These are phyloP conservation scores for Ophiocytium majus DNA, from an alignment of 352 stramenopile genomes.

Conservation along the genomic window DNA sequence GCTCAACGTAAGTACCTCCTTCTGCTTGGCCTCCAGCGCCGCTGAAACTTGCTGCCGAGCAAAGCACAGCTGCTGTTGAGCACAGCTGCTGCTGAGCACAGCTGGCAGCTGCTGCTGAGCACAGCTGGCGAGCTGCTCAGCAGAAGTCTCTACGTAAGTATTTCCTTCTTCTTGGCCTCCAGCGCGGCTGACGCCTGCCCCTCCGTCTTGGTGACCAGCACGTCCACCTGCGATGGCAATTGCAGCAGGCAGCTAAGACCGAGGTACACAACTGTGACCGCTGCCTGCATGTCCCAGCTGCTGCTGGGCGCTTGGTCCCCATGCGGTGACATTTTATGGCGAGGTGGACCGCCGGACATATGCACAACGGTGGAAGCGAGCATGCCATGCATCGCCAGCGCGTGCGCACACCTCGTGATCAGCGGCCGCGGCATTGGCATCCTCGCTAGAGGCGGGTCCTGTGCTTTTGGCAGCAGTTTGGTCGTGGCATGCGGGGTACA, in stretches of 20 bases:
- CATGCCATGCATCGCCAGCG: no score
- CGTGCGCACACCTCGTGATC: no score
- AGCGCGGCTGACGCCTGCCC: background rate
- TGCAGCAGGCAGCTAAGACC: background rate
- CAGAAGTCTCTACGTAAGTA: no score
- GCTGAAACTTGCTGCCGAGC: background rate
- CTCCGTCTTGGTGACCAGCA: background rate
- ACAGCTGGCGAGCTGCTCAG: no score
- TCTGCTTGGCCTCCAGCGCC: background rate
- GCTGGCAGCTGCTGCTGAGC: no score
- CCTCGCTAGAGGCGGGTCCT: no score
- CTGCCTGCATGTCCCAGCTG: background rate
- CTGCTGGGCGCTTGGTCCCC: background rate
- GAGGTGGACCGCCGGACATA: background rate
- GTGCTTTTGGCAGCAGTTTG: no score
- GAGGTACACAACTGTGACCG: background rate
- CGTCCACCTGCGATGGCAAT: background rate
- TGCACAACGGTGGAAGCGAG: background rate
- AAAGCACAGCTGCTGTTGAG: no score
- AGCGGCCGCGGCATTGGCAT: no score
- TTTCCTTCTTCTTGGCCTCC: constrained; percentile 20
- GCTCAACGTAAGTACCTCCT: background rate
- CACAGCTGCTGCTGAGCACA: no score
- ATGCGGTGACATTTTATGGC: background rate
- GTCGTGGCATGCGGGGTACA: no score